Base-by-base conservation (phyloP, 192 early-diverging fungal genomes). In the Anaeromyces robustus region DNA sequence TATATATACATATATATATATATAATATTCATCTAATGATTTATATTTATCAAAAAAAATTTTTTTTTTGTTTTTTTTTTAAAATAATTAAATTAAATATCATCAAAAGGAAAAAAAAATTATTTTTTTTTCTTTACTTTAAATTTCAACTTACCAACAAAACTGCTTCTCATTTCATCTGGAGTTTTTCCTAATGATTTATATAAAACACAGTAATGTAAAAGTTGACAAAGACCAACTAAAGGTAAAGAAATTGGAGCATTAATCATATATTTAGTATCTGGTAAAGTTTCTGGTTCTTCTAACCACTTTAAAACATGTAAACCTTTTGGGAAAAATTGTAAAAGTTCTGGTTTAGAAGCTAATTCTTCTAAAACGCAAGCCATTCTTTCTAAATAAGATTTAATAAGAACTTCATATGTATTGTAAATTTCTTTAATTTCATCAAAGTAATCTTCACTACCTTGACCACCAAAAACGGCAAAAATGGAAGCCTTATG, bases 391-490 rank as follows among this genome's bases (percentile, higher is more conserved):
- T 92, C 89, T 79, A 96, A 86, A 85, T 94, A 95, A 78, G 91
- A 87, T 82, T 92, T 88, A 29, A 94, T 86, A 77, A 95, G 83
- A 77, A 92, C 87, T 82, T 92, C 90, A 87, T 96, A 96, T 83
- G 94, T 94, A 80, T 87, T 87, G 85, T 91, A 94, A 30, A 94
- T 89, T 78, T 89, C 88, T 41, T 92, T 92, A 30, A 96, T 88
- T 86, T 98, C 96, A 84, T 94, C 91, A 90, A 98, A 95, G 90
- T 96, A 98, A 81, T 95, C 95, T 81, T 95, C 93, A 84, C 94
- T 96, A 81, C 96, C 96, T 87, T 98, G 96, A 77, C 96, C 96
- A 81, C 96, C 96, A 92, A 98, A 98, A 81, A 98, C 90, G 41
- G 95, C 94, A 83, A 95, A 92, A 37, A 93, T 30, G 12, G 85